Evolutionary conservation across 805 yeast species (phyloP), one percentile per base, ranked within the genome.

Genomic region (Suhomyces prunicola): DNA sequence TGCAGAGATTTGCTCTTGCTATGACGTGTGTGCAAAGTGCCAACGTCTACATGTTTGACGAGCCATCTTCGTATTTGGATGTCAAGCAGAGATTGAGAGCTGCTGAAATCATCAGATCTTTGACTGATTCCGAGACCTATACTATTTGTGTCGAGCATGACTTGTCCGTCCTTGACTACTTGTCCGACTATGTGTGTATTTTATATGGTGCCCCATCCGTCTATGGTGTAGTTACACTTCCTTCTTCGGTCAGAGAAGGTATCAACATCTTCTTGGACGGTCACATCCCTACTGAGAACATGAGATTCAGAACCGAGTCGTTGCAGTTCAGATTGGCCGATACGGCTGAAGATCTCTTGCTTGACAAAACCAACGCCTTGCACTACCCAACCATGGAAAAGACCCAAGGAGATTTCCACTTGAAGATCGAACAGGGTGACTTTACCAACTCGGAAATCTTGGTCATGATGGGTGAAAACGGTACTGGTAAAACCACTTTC

Each of bases 401-500:
- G 81, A 91, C 97, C 44, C 93, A 92, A 79, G 99, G 99, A 68
- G 97, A 92, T 73, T 94, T 94, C 88, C 85, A 83, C 67, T 80
- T 94, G 70, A 78, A 74, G 54, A 87, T 94, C 55, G 87, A 89
- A 66, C 67, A 82, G 45, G 99, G 99, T 76, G 92, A 87, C 54
- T 94, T 93, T 76, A 86, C 96, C 52, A 96, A 94, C 72, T 89
- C 97, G 44, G 99, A 94, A 78, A 94, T 94, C 64, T 81, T 94
- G 65, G 99, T 94, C 53, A 90, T 94, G 97, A 93, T 94, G 96
- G 99, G 99, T 70, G 99, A 94, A 77, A 94, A 94, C 73, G 99
- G 99, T 78, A 94, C 99, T 17, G 99, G 99, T 79, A 94, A 94
- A 78, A 94, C 99, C 42, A 94, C 99, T 13, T 86, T 94, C 79